Evolutionary conservation across 257 asterid genomes (phyloP).

Genomic region (Cynanchum wilfordii): DNA sequence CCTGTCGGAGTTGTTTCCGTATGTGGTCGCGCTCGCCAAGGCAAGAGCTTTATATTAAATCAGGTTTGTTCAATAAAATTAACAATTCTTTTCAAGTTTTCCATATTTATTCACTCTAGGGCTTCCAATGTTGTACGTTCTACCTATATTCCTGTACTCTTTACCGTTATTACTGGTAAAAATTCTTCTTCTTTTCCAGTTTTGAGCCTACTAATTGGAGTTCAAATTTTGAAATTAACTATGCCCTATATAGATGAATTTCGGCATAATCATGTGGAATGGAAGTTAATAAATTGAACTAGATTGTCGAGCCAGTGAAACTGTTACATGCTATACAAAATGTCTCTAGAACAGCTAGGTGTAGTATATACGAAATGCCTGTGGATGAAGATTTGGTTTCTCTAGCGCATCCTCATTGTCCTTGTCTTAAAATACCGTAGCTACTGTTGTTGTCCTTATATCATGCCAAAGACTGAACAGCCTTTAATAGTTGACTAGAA

Average conservation of each 20-base stretch:
- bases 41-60: conserved; percentile 84
- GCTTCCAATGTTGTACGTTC: conserved; percentile 4
- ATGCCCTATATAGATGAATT: not conserved
- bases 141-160: not conserved
- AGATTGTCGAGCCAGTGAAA: not conserved
- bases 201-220: not conserved
- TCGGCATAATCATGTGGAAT: not conserved
- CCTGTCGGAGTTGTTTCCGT: conserved; percentile 97
- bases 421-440: not conserved
- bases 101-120: conserved; percentile 11
- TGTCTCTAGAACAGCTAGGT: not conserved
- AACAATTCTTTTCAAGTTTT: not conserved
- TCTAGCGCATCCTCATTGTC: not conserved
- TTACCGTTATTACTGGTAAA: not conserved
- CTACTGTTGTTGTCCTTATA: not conserved
- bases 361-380: not conserved
- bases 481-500: not conserved
- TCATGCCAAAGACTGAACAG: not conserved
- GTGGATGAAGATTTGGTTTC: not conserved
- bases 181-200: not conserved
- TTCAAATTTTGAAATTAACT: not conserved
- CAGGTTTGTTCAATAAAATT: conserved; percentile 44
- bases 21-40: conserved; percentile 99
- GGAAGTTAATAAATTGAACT: not conserved
- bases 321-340: not conserved